Evolutionary conservation across 768 basidiomycete species (phyloP), one percentile per base, ranked within the genome.

Genomic region (Amanita thiersii): DNA sequence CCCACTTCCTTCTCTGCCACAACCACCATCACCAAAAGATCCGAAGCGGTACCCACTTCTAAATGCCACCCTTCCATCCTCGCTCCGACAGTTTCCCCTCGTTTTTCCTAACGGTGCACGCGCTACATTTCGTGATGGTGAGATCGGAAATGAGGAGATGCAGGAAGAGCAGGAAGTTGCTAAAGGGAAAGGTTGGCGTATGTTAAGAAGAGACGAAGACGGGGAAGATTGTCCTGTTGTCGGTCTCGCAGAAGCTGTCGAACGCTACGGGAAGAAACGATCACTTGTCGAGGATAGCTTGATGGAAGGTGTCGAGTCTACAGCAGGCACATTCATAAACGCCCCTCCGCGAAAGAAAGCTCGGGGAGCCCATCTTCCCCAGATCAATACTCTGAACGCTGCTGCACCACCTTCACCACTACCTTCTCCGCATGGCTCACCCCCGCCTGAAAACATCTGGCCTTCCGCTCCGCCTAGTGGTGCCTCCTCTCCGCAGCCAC

Each of bases 191-290:
- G 82, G 86, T 10, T 90, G 89, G 86, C 70, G 65, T 40, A 79
- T 88, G 75, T 61, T 89, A 44, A 79, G 73, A 50, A 70, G 73
- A 12, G 83, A 86, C 33, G 79, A 83, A 38, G 61, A 63, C 15
- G 50, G 52, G 3, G 79, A 79, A 39, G 57, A 65, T 25, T 52
- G 56, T 29, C 69, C 68, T 43, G 66, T 73, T 5, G 75, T 89
- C 29, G 79, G 77, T 18, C 76, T 91, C 30, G 68, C 64, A 2
- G 87, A 90, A 53, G 88, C 88, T 3, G 77, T 91, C 29, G 88
- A 91, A 56, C 77, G 87, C 36, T 90, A 83, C 57, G 83, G 86
- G 50, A 86, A 86, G 77, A 86, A 89, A 55, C 79, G 85, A 38
- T 77, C 84, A 19, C 83, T 81, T 57, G 68, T 69, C 30, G 74